A percentile compares a stretch with the other conserved stretches of the same genome.
Evolutionary conservation across 192 early-diverging fungal species (phyloP).

Genomic region (Linnemannia hyalina): DNA sequence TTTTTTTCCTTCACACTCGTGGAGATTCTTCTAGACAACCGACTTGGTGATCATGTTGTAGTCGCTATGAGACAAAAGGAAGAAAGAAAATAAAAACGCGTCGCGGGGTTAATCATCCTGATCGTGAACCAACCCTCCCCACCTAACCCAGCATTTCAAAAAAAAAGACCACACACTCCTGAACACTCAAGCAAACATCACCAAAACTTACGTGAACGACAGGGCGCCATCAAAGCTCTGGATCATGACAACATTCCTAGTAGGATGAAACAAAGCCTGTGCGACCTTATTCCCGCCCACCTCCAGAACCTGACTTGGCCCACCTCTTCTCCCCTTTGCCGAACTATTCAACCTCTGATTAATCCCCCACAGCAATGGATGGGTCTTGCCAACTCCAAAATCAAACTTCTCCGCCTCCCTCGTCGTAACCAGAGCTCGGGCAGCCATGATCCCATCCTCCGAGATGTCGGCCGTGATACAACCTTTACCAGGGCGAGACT

Average conservation of each 20-base stretch:
- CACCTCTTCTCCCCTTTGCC: not conserved
- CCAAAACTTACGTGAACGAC: slow-evolving; percentile 31
- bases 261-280: slow-evolving; percentile 37
- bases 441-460: not conserved
- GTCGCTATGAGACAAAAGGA: not conserved
- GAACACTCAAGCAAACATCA: too few species aligned
- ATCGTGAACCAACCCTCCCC: too few species aligned
- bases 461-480: slow-evolving; percentile 14
- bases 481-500: slow-evolving; percentile 15
- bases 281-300: slow-evolving; percentile 16
- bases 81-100: slow-evolving; percentile 3
- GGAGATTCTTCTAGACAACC: not conserved
- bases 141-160: not conserved
- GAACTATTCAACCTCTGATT: not conserved
- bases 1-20: too few species aligned
- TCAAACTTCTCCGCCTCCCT: not conserved
- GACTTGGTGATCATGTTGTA: slow-evolving; percentile 19
- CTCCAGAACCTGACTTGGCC: slow-evolving; percentile 29
- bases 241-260: slow-evolving; percentile 22
- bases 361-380: not conserved
- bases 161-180: not conserved
- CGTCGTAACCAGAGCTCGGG: not conserved
- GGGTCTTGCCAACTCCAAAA: not conserved
- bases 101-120: not conserved
- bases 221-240: slow-evolving; percentile 11